A percentile compares a stretch with the other conserved stretches of the same genome.
These are phyloP conservation scores for Heimioporus sp. DNA, from an alignment of 768 basidiomycete genomes.

Conservation along the genomic window DNA sequence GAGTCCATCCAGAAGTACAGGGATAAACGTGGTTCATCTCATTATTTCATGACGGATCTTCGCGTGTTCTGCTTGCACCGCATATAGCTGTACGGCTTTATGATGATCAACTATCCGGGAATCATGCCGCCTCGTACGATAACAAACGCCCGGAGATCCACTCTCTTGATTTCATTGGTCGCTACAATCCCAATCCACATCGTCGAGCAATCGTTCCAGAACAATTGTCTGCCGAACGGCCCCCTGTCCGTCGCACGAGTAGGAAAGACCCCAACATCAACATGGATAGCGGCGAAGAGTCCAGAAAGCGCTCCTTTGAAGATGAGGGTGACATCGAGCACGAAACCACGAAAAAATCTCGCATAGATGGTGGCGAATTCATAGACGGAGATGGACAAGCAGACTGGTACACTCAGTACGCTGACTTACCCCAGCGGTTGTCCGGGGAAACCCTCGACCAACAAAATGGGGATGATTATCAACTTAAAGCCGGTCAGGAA, in stretches of 20 bases:
- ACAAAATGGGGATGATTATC: constrained; percentile 41
- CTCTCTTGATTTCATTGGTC: constrained; percentile 34
- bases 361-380: constrained; percentile 48
- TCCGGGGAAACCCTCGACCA: constrained; percentile 50
- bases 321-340: constrained; percentile 43
- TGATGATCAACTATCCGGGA: constrained; percentile 19
- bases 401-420: constrained; percentile 36
- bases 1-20: constrained; percentile 27
- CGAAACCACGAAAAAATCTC: constrained; percentile 49
- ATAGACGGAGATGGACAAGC: constrained; percentile 50
- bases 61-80: constrained; percentile 11
- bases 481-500: constrained; percentile 39
- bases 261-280: constrained; percentile 30
- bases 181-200: constrained; percentile 35
- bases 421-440: constrained; percentile 36
- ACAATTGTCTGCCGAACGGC: constrained; percentile 13
- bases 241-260: constrained; percentile 28
- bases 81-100: constrained; percentile 23
- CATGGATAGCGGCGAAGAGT: constrained; percentile 24
- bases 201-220: constrained; percentile 8
- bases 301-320: constrained; percentile 43
- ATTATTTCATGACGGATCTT: constrained; percentile 26
- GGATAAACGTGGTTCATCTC: constrained; percentile 21
- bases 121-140: constrained; percentile 10
- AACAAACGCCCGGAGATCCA: constrained; percentile 16